Evolutionary conservation across 2,329 filamentous ascomycete genomes (phyloP).

Genomic region (Diaporthe velutina): DNA sequence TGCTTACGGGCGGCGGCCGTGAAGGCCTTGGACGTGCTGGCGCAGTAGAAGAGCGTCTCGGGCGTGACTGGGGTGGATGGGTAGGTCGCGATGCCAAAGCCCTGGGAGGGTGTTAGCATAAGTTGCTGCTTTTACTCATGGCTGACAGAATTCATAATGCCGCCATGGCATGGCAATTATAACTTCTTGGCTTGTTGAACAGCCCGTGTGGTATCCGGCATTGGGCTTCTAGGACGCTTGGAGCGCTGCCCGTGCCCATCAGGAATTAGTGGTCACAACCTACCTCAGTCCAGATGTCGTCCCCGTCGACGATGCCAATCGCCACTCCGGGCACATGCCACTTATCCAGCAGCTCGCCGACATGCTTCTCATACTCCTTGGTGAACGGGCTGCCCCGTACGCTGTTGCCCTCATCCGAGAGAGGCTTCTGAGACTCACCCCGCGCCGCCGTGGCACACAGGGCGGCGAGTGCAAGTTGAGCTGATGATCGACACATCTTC

Average conservation of each 20-base stretch:
- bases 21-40: slow-evolving; percentile 68
- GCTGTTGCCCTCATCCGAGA: background rate
- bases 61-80: slow-evolving; percentile 56
- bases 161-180: background rate
- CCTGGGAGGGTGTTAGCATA: slow-evolving; percentile 47
- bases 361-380: slow-evolving; percentile 32
- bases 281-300: slow-evolving; percentile 56
- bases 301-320: slow-evolving; percentile 60
- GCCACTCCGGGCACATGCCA: slow-evolving; percentile 64
- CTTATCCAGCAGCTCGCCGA: slow-evolving; percentile 48
- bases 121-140: no score
- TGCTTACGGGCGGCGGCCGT: slow-evolving; percentile 64
- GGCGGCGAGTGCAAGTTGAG: background rate
- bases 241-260: background rate
- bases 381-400: slow-evolving; percentile 37
- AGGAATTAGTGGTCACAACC: slow-evolving; percentile 18
- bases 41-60: slow-evolving; percentile 65
- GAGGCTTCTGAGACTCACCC: slow-evolving; percentile 14
- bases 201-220: background rate
- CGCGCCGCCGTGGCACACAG: slow-evolving; percentile 9
- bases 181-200: no score
- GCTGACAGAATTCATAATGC: no score
- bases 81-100: slow-evolving; percentile 56
- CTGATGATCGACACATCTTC: background rate
- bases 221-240: background rate